Evolutionary conservation across 192 early-diverging fungal genomes (phyloP).

Genomic region (Globomyces pollinis-pini): DNA sequence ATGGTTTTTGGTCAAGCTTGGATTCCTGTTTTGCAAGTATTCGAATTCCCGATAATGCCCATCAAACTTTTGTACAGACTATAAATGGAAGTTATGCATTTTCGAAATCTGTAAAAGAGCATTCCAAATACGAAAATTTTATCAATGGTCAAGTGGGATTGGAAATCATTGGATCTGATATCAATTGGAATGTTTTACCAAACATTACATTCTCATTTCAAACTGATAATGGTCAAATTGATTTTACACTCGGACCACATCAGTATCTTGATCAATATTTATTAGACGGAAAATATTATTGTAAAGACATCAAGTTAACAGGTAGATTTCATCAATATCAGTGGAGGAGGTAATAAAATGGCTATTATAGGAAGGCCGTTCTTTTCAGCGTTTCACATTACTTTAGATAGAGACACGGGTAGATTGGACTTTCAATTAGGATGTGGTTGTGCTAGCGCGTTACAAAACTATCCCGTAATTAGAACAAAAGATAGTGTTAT

Average conservation of each 20-base stretch:
- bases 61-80: background rate
- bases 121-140: background rate
- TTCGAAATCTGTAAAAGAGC: background rate
- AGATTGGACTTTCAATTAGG: background rate
- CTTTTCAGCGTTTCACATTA: constrained; percentile 8
- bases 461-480: background rate
- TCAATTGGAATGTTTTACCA: background rate
- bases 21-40: constrained; percentile 4
- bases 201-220: background rate
- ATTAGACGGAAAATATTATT: background rate
- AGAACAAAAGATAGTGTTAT: background rate
- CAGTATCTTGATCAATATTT: constrained; percentile 2
- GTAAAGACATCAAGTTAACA: background rate
- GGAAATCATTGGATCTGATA: background rate
- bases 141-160: background rate
- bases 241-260: background rate
- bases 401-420: background rate
- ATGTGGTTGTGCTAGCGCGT: background rate
- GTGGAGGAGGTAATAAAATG: background rate
- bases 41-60: background rate
- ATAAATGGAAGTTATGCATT: background rate
- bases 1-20: background rate
- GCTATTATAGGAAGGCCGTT: constrained; percentile 3
- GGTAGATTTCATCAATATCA: too few species aligned
- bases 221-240: background rate